Conservation (phyloP, 306 rosid genomes). For the Prunus fruticosa region DNA sequence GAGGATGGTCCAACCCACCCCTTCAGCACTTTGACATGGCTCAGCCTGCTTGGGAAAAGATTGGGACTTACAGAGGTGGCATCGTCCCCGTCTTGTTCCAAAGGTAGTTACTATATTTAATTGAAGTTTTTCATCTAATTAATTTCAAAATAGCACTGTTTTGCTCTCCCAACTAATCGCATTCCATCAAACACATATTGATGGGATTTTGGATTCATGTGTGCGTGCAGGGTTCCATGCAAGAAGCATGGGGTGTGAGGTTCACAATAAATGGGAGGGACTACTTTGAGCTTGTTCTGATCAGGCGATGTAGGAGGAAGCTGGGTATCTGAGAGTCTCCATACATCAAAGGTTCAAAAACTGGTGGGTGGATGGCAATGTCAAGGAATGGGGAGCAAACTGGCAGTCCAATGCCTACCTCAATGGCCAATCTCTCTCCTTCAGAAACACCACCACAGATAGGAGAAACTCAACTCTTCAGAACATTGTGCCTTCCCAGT, state of each 20-base stretch:
- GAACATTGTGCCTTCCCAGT: constrained; percentile 45
- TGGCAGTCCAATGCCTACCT: constrained; percentile 88
- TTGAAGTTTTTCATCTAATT: not conserved
- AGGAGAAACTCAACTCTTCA: constrained; percentile 45
- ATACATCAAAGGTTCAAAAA: constrained; percentile 57
- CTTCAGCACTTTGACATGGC: constrained; percentile 96
- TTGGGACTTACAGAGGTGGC: constrained; percentile 87
- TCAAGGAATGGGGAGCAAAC: constrained; percentile 90
- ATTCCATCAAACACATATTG: not conserved
- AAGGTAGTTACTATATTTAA: constrained; percentile 39
- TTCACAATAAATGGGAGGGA: constrained; percentile 78
- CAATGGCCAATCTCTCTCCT: constrained; percentile 71
- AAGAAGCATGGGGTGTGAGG: constrained; percentile 71
- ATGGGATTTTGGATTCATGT: not conserved
- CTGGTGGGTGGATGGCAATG: constrained; percentile 68
- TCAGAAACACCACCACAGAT: constrained; percentile 61
- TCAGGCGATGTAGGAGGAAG: constrained; percentile 76
- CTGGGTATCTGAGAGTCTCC: constrained; percentile 66
- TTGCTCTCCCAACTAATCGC: too few species aligned
- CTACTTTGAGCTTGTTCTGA: constrained; percentile 85
- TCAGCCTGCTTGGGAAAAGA: constrained; percentile 91
- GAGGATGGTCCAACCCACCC: constrained; percentile 99
- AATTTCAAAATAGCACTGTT: too few species aligned
- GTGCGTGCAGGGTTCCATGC: constrained; percentile 48
- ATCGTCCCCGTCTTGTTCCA: constrained; percentile 75